These are phyloP conservation scores for Hirsutella minnesotensis DNA, from an alignment of 2,329 filamentous ascomycete genomes.

Conservation along the genomic window DNA sequence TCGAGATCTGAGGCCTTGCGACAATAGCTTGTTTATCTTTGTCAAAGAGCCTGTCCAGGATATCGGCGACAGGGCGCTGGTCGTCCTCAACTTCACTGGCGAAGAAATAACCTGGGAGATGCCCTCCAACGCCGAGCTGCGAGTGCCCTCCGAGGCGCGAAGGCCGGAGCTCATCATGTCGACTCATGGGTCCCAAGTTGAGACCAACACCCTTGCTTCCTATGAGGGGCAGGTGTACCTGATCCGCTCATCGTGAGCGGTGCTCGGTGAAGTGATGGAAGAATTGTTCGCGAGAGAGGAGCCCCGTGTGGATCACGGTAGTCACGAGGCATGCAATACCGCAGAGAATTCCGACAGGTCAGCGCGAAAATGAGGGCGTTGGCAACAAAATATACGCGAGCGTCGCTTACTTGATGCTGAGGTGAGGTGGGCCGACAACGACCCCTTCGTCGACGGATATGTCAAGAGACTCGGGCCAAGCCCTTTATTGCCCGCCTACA, in stretches of 20 bases:
- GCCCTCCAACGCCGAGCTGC: constrained; percentile 12
- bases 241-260: constrained; percentile 4
- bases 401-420: no score
- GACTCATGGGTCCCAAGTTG: constrained; percentile 11
- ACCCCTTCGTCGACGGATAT: not conserved
- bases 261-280: not conserved
- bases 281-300: not conserved
- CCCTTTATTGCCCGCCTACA: no score
- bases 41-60: constrained; percentile 16
- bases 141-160: constrained; percentile 1
- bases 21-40: constrained; percentile 16
- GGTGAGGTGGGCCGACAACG: not conserved
- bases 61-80: constrained; percentile 12
- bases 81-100: constrained; percentile 20
- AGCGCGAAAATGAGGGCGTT: no score
- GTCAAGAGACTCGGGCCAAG: no score
- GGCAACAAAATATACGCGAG: no score
- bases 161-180: constrained; percentile 16
- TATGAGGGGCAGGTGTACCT: constrained; percentile 21
- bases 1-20: constrained; percentile 10
- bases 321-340: no score
- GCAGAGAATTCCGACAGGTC: no score
- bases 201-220: constrained; percentile 9
- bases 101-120: constrained; percentile 14
- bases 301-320: not conserved